Percentiles rank a stretch among this genome's conserved stretches.
These are phyloP conservation scores for Thielaviopsis populi DNA, from an alignment of 2,329 filamentous ascomycete species.

Conservation along the genomic window DNA sequence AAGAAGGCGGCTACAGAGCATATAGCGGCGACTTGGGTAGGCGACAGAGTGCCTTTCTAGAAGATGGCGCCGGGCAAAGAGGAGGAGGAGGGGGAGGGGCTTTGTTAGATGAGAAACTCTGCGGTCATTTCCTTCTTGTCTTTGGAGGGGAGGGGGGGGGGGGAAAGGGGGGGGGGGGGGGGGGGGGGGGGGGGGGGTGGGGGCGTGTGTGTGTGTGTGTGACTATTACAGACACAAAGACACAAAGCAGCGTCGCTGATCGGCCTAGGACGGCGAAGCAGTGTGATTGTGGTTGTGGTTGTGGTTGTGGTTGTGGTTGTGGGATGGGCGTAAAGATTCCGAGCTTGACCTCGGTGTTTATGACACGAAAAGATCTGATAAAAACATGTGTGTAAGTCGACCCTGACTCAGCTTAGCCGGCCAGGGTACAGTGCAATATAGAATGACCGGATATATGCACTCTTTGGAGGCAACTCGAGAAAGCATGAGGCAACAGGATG, in stretches of 20 bases:
- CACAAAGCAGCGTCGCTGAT: neutral
- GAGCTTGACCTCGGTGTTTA: neutral
- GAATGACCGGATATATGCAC: neutral
- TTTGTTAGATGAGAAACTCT: neutral
- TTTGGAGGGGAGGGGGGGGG: neutral
- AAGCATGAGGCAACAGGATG: neutral
- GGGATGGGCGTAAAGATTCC: neutral
- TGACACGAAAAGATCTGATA: neutral
- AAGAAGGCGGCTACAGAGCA: slow-evolving; percentile 27
- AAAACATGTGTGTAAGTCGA: neutral
- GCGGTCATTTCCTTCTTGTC: neutral
- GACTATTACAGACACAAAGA: neutral
- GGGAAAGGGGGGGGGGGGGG: no score
- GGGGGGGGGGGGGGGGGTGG: no score
- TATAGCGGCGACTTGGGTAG: slow-evolving; percentile 26
- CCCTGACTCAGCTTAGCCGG: neutral
- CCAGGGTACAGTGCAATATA: neutral
- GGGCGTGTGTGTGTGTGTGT: no score
- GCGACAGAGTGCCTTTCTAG: slow-evolving; percentile 25
- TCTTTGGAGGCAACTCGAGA: neutral
- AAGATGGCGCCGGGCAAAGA: neutral
- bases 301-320: no score
- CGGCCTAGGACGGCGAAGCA: neutral
- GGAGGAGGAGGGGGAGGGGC: neutral
- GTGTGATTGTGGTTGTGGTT: no score